A percentile compares a stretch with the other conserved stretches of the same genome.
Evolutionary conservation across 495 filamentous ascomycete genomes (phyloP).

Genomic region (Bombardia bombarda): DNA sequence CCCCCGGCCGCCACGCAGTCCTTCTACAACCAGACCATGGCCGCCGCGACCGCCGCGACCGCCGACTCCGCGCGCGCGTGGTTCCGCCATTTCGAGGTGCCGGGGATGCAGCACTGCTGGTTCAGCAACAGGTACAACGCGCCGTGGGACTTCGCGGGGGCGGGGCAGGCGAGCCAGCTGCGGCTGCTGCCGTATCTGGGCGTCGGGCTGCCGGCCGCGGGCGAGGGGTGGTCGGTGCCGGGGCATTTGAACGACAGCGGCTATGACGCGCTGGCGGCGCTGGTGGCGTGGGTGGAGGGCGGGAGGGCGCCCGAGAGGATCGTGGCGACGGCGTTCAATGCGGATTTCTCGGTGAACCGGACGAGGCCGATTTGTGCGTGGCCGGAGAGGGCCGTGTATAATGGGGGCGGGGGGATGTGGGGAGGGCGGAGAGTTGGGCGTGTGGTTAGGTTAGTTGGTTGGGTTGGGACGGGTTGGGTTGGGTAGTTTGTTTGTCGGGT

Average conservation of each 20-base stretch:
- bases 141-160: constrained; percentile 35
- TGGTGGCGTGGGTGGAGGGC: constrained; percentile 49
- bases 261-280: constrained; percentile 39
- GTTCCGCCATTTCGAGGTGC: constrained; percentile 37
- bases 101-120: constrained; percentile 40
- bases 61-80: constrained; percentile 22
- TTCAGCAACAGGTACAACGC: constrained; percentile 29
- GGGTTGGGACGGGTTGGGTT: too few species aligned
- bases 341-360: constrained; percentile 19
- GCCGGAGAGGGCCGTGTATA: too few species aligned
- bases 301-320: constrained; percentile 30
- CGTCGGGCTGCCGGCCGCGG: constrained; percentile 9
- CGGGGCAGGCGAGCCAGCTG: constrained; percentile 20
- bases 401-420: too few species aligned
- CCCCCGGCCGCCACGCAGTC: constrained; percentile 30
- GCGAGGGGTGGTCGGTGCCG: constrained; percentile 25
- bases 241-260: constrained; percentile 26
- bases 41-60: constrained; percentile 19
- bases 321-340: constrained; percentile 39
- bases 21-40: constrained; percentile 36
- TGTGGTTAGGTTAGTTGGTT: too few species aligned
- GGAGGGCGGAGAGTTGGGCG: too few species aligned
- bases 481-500: too few species aligned
- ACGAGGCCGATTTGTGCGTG: constrained; percentile 33
- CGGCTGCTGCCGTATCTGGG: constrained; percentile 12